Percentiles rank a stretch among this genome's conserved stretches.
Evolutionary conservation across 2,329 filamentous ascomycete genomes (phyloP).

Genomic region (Fusarium burgessii): DNA sequence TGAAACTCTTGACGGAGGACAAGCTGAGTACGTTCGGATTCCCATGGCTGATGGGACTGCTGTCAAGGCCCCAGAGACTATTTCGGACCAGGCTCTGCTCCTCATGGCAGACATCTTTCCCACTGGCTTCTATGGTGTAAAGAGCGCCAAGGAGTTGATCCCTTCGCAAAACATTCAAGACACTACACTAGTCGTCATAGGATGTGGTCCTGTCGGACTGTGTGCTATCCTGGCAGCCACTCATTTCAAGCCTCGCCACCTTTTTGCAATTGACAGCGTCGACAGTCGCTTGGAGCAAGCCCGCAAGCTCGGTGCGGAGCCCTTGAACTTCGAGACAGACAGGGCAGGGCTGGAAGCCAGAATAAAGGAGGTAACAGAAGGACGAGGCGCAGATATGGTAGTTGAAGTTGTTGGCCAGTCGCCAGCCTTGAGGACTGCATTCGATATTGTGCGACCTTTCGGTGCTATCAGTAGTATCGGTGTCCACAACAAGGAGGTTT

Average conservation of each 20-base stretch:
- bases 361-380: constrained; percentile 80
- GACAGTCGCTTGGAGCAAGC: constrained; percentile 80
- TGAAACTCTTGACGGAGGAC: constrained; percentile 76
- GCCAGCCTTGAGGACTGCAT: constrained; percentile 76
- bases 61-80: constrained; percentile 74
- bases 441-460: constrained; percentile 78
- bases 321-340: constrained; percentile 80
- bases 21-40: constrained; percentile 85
- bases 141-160: constrained; percentile 78
- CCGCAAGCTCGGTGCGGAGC: constrained; percentile 79
- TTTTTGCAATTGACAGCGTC: constrained; percentile 85
- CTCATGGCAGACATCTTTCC: constrained; percentile 96
- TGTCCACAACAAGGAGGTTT: constrained; percentile 78
- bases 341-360: constrained; percentile 73
- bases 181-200: constrained; percentile 81
- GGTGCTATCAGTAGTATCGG: constrained; percentile 81
- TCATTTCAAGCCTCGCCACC: constrained; percentile 78
- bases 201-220: constrained; percentile 87
- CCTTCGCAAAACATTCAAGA: constrained; percentile 50
- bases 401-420: constrained; percentile 82
- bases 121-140: constrained; percentile 84
- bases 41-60: constrained; percentile 84
- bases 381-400: constrained; percentile 86
- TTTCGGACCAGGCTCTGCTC: constrained; percentile 80
- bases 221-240: constrained; percentile 84